phyloP scores from a whole-genome alignment of 1,139 yeast species.

The Geotrichum klebahnii region DNA sequence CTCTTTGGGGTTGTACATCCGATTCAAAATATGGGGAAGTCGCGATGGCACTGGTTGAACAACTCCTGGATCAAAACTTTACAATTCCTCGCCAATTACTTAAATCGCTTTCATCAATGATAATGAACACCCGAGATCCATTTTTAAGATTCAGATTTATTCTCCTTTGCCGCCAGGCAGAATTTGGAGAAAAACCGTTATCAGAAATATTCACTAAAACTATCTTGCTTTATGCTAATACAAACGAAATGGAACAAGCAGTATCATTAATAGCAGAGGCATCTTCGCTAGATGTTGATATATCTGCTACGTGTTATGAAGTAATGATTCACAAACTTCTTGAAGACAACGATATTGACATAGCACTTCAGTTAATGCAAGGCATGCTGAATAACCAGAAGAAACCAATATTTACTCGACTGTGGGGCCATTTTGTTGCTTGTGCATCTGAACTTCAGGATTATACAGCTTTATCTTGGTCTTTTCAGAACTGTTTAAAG shows the following conservation, averaged over 20 bases:
- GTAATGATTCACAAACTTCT: slow-evolving; percentile 32
- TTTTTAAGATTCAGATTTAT: background rate
- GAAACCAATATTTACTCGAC: slow-evolving; percentile 31
- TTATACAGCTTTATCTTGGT: slow-evolving; percentile 34
- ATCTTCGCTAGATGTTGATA: background rate
- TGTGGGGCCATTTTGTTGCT: slow-evolving; percentile 38
- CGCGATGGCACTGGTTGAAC: background rate
- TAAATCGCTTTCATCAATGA: background rate
- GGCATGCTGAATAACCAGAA: slow-evolving; percentile 23
- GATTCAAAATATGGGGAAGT: background rate
- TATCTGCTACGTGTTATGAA: slow-evolving; percentile 25
- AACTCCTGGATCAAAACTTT: background rate
- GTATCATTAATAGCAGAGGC: slow-evolving; percentile 7
- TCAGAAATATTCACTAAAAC: slow-evolving; percentile 3
- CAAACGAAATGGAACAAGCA: slow-evolving; percentile 13
- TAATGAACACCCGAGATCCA: background rate
- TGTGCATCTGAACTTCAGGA: slow-evolving; percentile 29
- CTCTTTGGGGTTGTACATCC: background rate
- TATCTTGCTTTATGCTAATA: background rate
- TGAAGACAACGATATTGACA: slow-evolving; percentile 33
- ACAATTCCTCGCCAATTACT: background rate
- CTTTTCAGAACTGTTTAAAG: slow-evolving; percentile 32
- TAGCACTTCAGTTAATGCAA: slow-evolving; percentile 32
- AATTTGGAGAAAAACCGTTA: background rate
- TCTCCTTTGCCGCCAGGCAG: background rate